Evolutionary conservation across 2,329 filamentous ascomycete species (phyloP), one percentile per base, ranked within the genome.

Genomic region (Nothophaeocryptopus gaeumannii): DNA sequence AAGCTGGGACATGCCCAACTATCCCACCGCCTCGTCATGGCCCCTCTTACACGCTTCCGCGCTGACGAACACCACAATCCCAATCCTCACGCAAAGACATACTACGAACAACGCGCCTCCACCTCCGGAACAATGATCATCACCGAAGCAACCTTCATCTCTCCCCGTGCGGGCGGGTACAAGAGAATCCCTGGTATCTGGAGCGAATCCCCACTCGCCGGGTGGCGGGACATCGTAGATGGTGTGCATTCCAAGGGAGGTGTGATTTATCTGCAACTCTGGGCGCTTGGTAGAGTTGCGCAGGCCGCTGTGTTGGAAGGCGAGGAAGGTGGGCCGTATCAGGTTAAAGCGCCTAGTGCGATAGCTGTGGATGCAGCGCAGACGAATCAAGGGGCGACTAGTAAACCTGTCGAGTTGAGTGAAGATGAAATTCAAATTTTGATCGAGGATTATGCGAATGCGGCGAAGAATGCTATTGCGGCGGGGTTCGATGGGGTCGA

Each of bases 401-500:
- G 63, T 0, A 20, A 65, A 61, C 48, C 67, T 56, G 32, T 59
- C 59, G 60, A 63, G 40, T 59, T 73, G 61, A 69, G 62, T 5
- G 58, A 64, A 2, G 61, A 65, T 0, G 69, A 59, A 13, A 56
- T 58, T 13, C 34, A 48, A 8, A 49, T 30, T 30, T 57, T 64
- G 12, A 62, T 74, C 16, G 40, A 55, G 5, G 67, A 71, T 10
- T 75, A 68, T 45, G 72, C 69, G 11, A 59, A 65, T 15, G 74
- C 71, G 4, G 75, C 77, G 0, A 71, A 71, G 59, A 71, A 71
- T 37, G 72, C 74, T 1, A 62, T 77, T 7, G 66, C 71, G 37
- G 79, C 78, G 3, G 80, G 79, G 0, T 80, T 83, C 55, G 84
- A 87, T 60, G 80, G 81, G 3, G 76, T 88, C 12, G 84, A 76